A percentile compares a stretch with the other conserved stretches of the same genome.
These are phyloP conservation scores for Clonostachys solani DNA, from an alignment of 2,329 filamentous ascomycete species.

Conservation along the genomic window DNA sequence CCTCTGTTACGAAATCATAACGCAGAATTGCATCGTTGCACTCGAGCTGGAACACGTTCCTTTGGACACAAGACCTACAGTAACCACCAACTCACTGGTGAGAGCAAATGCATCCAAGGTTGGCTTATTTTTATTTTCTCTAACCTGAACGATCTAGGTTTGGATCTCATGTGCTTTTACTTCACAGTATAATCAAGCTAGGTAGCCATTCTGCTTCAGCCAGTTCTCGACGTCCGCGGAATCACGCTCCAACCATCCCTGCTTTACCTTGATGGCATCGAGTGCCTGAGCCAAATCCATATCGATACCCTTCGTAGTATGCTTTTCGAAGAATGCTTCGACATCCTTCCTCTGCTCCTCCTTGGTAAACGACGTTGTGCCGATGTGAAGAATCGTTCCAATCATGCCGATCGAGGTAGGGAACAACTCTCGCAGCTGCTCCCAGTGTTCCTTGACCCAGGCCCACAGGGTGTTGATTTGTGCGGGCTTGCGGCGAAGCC, in stretches of 20 bases:
- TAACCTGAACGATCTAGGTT: too few relatives aligned
- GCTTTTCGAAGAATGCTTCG: constrained; percentile 75
- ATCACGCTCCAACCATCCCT: constrained; percentile 78
- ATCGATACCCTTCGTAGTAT: constrained; percentile 85
- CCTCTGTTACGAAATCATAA: too few relatives aligned
- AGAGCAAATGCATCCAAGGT: too few relatives aligned
- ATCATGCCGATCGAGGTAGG: constrained; percentile 55
- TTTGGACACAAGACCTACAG: too few relatives aligned
- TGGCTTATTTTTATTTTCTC: too few relatives aligned
- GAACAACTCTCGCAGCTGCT: constrained; percentile 72
- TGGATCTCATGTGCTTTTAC: too few relatives aligned
- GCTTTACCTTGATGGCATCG: constrained; percentile 81
- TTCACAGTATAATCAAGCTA: constrained; percentile 1
- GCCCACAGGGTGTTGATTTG: constrained; percentile 2
- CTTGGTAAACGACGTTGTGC: constrained; percentile 75
- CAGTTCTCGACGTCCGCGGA: constrained; percentile 70
- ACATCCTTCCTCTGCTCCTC: constrained; percentile 70
- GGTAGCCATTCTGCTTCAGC: constrained; percentile 52
- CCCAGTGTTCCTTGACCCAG: constrained; percentile 89
- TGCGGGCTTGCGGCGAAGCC: too few relatives aligned
- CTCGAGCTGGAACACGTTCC: too few relatives aligned
- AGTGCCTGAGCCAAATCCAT: constrained; percentile 79
- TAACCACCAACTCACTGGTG: too few relatives aligned
- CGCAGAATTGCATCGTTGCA: too few relatives aligned
- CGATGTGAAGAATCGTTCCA: constrained; percentile 80